Evolutionary conservation across 1,284 basidiomycete species (phyloP), one percentile per base, ranked within the genome.

Genomic region (Apiotrichum brassicae): DNA sequence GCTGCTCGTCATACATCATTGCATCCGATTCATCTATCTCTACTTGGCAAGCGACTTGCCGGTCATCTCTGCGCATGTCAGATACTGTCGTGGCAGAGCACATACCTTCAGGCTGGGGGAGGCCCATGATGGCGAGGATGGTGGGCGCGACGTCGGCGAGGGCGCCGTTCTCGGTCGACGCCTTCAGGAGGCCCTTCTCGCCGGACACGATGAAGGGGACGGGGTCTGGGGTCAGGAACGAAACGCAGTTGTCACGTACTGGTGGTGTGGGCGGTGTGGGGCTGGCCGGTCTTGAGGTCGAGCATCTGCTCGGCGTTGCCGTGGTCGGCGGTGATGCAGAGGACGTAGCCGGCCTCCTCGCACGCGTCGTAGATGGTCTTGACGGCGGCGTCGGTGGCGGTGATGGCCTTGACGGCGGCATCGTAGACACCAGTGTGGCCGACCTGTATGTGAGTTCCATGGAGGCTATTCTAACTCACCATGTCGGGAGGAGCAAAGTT

Each of bases 401-500:
- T 76, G 70, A 93, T 87, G 8, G 88, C 90, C 60, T 84, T 76
- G 36, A 92, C 86, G 2, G 90, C 89, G 0, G 89, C 89, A 2
- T 92, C 87, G 71, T 82, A 92, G 18, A 85, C 76, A 58, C 90
- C 90, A 0, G 90, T 93, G 74, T 93, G 90, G 32, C 90, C 89
- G 41, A 90, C 83, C 82, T 84, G 4, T 56, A 30, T 26, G 3
- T 36, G 18, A 33, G 18, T 12, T 25, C 14, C 18, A n/a, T 16
- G 6, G 16, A 18, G 9, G 3, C 2, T 3, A 0, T 14, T 11
- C 6, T 9, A 12, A 68, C 72, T 42, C 47, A 84, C 90, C 90
- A 93, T 93, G 68, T 94, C 90, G 14, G 90, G 90, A 42, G 90
- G 90, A 23, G 90, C 90, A 72, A 92, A 92, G 76, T 92, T 93